These are phyloP conservation scores for Linanthus parryae DNA, from an alignment of 148 eudicot species.

Conservation along the genomic window DNA sequence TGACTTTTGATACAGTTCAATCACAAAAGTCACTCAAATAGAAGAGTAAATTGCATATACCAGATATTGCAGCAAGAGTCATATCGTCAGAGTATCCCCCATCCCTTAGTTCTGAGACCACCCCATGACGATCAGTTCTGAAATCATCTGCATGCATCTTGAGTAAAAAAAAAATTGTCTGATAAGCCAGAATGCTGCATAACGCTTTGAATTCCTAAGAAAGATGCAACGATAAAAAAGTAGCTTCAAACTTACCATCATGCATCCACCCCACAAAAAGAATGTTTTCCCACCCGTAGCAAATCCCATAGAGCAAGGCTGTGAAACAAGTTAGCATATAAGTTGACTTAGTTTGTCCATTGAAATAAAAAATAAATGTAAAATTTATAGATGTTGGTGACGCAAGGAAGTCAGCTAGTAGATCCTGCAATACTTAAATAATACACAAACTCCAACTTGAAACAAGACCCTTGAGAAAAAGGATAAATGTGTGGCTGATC, in stretches of 20 bases:
- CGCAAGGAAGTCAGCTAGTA: too few relatives aligned
- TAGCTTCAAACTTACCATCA: constrained; percentile 73
- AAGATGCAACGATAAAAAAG: constrained; percentile 10
- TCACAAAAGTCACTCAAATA: too few relatives aligned
- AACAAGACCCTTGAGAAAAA: too few relatives aligned
- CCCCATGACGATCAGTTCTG: constrained; percentile 68
- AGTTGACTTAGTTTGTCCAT: too few relatives aligned
- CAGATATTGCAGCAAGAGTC: constrained; percentile 99
- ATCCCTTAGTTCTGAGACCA: constrained; percentile 85
- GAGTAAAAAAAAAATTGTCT: constrained; percentile 10
- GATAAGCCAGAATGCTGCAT: neutral
- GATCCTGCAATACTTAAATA: too few relatives aligned
- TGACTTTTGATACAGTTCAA: too few relatives aligned
- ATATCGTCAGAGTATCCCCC: constrained; percentile 99
- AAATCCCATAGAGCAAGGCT: constrained; percentile 99
- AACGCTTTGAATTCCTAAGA: neutral
- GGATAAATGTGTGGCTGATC: too few relatives aligned
- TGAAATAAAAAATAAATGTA: too few relatives aligned
- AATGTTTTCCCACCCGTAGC: constrained; percentile 97
- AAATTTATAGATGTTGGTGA: too few relatives aligned
- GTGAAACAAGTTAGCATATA: constrained; percentile 15
- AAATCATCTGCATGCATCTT: constrained; percentile 99
- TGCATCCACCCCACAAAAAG: constrained; percentile 99
- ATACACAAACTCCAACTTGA: too few relatives aligned
- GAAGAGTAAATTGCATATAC: too few relatives aligned